Conservation (phyloP, 2,329 filamentous ascomycete genomes). For the Corinectria fuckeliana region DNA sequence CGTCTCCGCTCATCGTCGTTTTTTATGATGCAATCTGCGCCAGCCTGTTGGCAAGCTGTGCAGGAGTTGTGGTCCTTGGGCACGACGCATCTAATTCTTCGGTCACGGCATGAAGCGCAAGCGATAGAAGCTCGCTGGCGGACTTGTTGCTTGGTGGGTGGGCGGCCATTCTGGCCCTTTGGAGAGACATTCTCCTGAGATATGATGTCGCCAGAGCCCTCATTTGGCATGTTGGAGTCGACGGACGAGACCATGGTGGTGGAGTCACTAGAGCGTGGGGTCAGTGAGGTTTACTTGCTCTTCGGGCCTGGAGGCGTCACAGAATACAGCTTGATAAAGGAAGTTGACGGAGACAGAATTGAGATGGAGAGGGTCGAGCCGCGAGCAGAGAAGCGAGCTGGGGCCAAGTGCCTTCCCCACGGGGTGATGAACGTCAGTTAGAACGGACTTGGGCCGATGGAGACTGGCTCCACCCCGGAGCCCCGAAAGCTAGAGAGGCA, state of each 20-base stretch:
- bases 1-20: conserved; percentile 63
- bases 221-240: conserved; percentile 19
- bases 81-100: conserved; percentile 58
- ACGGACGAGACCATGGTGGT: conserved; percentile 26
- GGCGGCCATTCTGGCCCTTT: conserved; percentile 33
- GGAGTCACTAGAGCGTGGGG: background rate
- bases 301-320: background rate
- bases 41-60: conserved; percentile 58
- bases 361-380: conserved; percentile 4
- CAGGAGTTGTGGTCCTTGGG: conserved; percentile 58
- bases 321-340: background rate
- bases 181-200: conserved; percentile 46
- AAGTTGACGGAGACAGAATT: conserved; percentile 5
- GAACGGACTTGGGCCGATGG: background rate
- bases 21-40: conserved; percentile 60
- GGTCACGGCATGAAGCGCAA: conserved; percentile 59
- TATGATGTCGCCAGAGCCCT: conserved; percentile 32
- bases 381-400: conserved; percentile 17
- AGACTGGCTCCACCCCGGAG: conserved; percentile 11
- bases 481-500: background rate
- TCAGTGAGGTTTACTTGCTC: background rate
- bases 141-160: conserved; percentile 45
- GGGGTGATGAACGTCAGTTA: conserved; percentile 6
- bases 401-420: conserved; percentile 17
- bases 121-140: conserved; percentile 60